Conservation (phyloP, 805 yeast genomes). For the Schwanniomyces occidentalis region DNA sequence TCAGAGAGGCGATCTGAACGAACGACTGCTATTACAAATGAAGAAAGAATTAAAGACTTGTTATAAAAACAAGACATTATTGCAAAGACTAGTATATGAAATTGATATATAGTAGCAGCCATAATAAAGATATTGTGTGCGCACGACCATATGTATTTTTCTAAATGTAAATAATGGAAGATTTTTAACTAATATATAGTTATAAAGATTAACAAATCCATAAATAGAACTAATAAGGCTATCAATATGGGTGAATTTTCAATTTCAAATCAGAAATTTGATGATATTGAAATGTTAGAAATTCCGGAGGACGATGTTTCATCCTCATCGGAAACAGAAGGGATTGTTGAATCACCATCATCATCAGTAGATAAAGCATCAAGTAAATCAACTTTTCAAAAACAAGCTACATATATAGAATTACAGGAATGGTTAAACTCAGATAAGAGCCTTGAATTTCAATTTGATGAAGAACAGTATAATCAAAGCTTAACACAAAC, state of each 20-base stretch:
- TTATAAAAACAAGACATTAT: constrained; percentile 12
- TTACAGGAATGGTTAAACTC: constrained; percentile 49
- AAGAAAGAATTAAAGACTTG: constrained; percentile 11
- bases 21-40: no score
- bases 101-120: constrained; percentile 2
- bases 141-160: constrained; percentile 1
- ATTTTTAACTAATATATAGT: not conserved
- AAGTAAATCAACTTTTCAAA: constrained; percentile 1
- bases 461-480: constrained; percentile 44
- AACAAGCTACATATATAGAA: constrained; percentile 24
- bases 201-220: not conserved
- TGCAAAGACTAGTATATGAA: constrained; percentile 15
- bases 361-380: constrained; percentile 4
- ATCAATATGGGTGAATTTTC: constrained; percentile 6
- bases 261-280: constrained; percentile 19
- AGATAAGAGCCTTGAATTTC: constrained; percentile 35
- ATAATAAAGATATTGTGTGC: not conserved
- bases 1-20: no score
- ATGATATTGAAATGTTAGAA: constrained; percentile 46
- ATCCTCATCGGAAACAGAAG: constrained; percentile 28
- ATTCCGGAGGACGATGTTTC: constrained; percentile 36
- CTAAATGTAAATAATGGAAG: not conserved
- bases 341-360: constrained; percentile 18
- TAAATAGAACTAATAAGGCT: not conserved
- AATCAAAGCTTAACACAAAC: constrained; percentile 33